A percentile compares a stretch with the other conserved stretches of the same genome.
Conservation (phyloP, 1,139 yeast genomes). For the Blastobotrys arbuscula region DNA sequence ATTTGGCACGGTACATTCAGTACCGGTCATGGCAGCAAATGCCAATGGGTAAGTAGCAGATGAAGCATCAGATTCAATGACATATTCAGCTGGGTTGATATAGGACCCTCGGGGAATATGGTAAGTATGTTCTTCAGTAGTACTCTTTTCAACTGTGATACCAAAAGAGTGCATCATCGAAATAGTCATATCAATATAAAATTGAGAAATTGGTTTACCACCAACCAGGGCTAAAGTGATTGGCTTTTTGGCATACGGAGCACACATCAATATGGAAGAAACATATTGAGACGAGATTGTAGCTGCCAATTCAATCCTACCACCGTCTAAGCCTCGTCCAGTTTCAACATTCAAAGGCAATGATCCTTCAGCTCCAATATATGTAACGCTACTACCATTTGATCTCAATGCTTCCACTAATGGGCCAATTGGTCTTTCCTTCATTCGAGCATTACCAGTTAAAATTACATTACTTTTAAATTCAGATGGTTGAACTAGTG, state of each 20-base stretch:
- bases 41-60: constrained; percentile 98
- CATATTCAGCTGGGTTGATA: constrained; percentile 74
- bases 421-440: constrained; percentile 96
- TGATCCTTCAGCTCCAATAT: constrained; percentile 72
- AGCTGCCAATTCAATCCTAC: constrained; percentile 89
- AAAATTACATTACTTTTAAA: constrained; percentile 48
- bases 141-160: constrained; percentile 63
- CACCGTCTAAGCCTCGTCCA: constrained; percentile 75
- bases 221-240: constrained; percentile 87
- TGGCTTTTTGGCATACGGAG: constrained; percentile 89
- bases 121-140: constrained; percentile 73
- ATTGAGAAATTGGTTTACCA: constrained; percentile 93
- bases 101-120: constrained; percentile 83
- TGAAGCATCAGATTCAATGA: constrained; percentile 96
- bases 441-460: constrained; percentile 97
- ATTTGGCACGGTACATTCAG: constrained; percentile 88
- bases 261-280: constrained; percentile 93
- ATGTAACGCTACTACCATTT: constrained; percentile 73
- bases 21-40: constrained; percentile 95
- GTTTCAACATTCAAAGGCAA: constrained; percentile 73
- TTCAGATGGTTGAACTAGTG: constrained; percentile 55
- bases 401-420: constrained; percentile 81
- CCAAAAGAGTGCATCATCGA: constrained; percentile 94
- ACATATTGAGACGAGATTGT: constrained; percentile 97
- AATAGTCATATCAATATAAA: constrained; percentile 95